phyloP scores from a whole-genome alignment of 1,284 basidiomycete genomes.

The Golubevia pallescens region DNA sequence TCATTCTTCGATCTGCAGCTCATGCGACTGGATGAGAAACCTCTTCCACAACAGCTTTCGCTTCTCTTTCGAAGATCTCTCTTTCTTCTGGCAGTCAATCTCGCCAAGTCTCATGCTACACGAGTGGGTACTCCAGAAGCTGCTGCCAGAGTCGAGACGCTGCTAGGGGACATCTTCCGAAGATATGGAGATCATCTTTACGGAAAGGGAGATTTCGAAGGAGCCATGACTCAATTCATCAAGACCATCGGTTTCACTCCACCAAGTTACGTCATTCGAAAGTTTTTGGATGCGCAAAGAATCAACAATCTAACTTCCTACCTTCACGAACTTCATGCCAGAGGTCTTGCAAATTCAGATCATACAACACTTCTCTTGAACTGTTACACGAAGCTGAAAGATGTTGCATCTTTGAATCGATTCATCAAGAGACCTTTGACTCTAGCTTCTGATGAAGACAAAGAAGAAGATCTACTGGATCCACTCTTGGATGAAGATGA shows the following conservation, averaged over 20 bases:
- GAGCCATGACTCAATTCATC: constrained; percentile 88
- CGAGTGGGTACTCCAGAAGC: constrained; percentile 24
- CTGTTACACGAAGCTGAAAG: constrained; percentile 95
- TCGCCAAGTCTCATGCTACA: constrained; percentile 37
- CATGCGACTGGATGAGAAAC: constrained; percentile 39
- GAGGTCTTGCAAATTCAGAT: constrained; percentile 89
- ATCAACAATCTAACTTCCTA: constrained; percentile 94
- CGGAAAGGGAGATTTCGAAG: constrained; percentile 87
- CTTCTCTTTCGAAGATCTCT: constrained; percentile 49
- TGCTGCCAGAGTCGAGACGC: constrained; percentile 24
- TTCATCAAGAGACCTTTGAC: constrained; percentile 74
- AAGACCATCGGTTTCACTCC: constrained; percentile 87
- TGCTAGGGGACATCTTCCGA: constrained; percentile 57
- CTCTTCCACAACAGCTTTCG: constrained; percentile 46
- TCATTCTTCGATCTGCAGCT: constrained; percentile 9
- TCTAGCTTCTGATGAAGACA: not conserved
- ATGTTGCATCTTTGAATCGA: constrained; percentile 82
- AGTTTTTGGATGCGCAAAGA: constrained; percentile 95
- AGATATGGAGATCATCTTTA: constrained; percentile 96
- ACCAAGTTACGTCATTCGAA: constrained; percentile 94
- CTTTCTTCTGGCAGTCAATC: constrained; percentile 49
- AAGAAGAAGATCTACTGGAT: constrained; percentile 7
- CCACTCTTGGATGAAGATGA: constrained; percentile 5
- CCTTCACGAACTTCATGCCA: constrained; percentile 89
- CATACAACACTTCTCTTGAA: constrained; percentile 94